Evolutionary conservation across 108 stramenopile species (phyloP).

Genomic region (Nitzschia palea): DNA sequence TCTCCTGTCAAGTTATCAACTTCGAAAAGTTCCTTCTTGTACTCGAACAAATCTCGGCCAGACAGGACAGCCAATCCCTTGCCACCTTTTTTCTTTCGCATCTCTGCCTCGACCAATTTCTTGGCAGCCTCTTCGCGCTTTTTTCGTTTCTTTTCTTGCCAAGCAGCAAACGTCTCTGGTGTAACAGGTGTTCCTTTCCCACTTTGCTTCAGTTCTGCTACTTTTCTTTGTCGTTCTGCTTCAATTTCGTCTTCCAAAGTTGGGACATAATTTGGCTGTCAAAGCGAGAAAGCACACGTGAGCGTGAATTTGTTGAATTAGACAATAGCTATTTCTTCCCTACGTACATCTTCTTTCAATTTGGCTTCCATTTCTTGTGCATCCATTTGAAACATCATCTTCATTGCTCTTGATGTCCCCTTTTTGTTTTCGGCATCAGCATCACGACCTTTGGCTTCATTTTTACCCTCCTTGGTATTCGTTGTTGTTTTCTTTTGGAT

Average conservation of each 20-base stretch:
- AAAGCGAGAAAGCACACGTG: not conserved
- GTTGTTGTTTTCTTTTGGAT: constrained; percentile 71
- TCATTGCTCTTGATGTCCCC: constrained; percentile 71
- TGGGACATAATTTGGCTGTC: constrained; percentile 85
- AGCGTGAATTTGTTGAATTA: not conserved
- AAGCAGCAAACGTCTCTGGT: constrained; percentile 75
- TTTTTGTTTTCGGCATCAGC: constrained; percentile 64
- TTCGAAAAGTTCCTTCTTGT: constrained; percentile 80
- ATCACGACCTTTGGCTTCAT: constrained; percentile 81
- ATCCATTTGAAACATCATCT: constrained; percentile 81
- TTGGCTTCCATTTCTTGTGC: constrained; percentile 85
- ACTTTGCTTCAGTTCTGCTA: constrained; percentile 72
- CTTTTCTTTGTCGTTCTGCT: constrained; percentile 79
- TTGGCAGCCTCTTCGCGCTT: constrained; percentile 60
- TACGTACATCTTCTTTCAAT: constrained; percentile 77
- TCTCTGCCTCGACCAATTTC: constrained; percentile 81
- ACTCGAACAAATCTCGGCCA: constrained; percentile 84
- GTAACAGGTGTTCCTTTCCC: constrained; percentile 85
- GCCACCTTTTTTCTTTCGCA: constrained; percentile 93
- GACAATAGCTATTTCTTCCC: not conserved
- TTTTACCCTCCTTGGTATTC: constrained; percentile 56
- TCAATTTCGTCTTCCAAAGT: constrained; percentile 90
- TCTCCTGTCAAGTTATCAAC: constrained; percentile 49
- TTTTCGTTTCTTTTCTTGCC: constrained; percentile 88
- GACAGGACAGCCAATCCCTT: constrained; percentile 84